A percentile compares a stretch with the other conserved stretches of the same genome.
Conservation (phyloP, 257 asterid genomes). For the Nicotiana tomentosiformis region DNA sequence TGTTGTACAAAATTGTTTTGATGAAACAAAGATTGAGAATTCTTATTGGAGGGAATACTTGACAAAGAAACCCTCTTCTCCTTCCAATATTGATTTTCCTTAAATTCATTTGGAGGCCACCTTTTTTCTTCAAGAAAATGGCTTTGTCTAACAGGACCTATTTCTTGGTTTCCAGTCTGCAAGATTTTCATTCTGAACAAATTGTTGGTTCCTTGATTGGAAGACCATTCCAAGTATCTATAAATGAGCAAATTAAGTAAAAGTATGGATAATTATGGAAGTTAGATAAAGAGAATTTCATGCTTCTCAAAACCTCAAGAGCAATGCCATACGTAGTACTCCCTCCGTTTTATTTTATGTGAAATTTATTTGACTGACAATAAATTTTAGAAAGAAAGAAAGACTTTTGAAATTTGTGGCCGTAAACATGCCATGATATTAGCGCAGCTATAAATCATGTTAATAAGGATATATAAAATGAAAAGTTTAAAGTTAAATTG, state of each 20-base stretch:
- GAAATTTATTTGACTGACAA: not conserved
- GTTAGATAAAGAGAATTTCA: too few relatives aligned
- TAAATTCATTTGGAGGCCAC: conserved; percentile 48
- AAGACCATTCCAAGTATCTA: not conserved
- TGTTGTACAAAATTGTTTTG: not conserved
- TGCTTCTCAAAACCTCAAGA: too few relatives aligned
- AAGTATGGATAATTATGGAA: not conserved
- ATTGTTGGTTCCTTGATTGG: not conserved
- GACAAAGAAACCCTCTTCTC: conserved; percentile 26
- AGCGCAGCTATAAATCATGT: not conserved
- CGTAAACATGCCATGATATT: not conserved
- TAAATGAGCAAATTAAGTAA: not conserved
- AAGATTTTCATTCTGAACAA: not conserved
- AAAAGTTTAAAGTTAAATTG: not conserved
- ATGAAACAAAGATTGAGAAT: conserved; percentile 15
- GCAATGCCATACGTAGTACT: not conserved
- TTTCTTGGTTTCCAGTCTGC: not conserved
- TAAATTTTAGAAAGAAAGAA: too few relatives aligned
- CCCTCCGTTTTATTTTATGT: not conserved
- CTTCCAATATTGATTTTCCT: conserved; percentile 21
- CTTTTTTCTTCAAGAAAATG: conserved; percentile 55
- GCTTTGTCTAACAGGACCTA: conserved; percentile 33
- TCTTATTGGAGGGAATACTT: conserved; percentile 11
- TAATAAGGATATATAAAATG: not conserved
- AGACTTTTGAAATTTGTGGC: not conserved